Evolutionary conservation across 2,329 filamentous ascomycete species (phyloP), one percentile per base, ranked within the genome.

Genomic region (Amauroascus verrucosus): DNA sequence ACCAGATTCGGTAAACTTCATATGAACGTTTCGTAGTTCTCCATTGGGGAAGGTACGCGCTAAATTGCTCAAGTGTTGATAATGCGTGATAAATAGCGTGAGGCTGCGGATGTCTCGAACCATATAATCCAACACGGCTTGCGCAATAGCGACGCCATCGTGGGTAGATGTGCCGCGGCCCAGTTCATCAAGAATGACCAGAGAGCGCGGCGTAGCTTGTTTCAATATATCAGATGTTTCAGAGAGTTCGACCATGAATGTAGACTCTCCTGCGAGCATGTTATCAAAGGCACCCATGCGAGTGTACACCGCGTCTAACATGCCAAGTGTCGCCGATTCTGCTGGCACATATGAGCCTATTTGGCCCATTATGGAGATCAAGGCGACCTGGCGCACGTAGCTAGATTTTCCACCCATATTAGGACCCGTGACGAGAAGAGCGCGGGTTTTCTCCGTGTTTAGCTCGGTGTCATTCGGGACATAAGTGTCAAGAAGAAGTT

Each of bases 401-500:
- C 86, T 93, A n/a, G 88, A 95, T 67, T 98, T 98, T 54, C 93
- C 93, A 63, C 93, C 93, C 93, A 98, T 98, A 72, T 98, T 98
- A 28, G 93, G 93, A 0, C 93, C 93, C 0, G 93, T 98, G 62
- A 98, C 84, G 53, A 97, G 83, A 60, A 96, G 80, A 1, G 88
- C 88, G 5, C 86, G 78, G 0, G 82, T 79, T 0, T 75, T 66
- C 1, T 81, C 77, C 2, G 82, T 78, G n/a, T 81, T 77, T 45
- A 97, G 79, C 1, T 79, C 72, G 9, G 88, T 85, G 62, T 85
- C 81, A 70, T 98, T 98, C 45, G 93, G 91, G 54, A 98, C 95
- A 70, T 97, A 98, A 49, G 82, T 78, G 60, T 86, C 82, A 3
- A 91, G 78, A 5, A 97, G 79, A 9, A 91, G 81, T 64, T 94